Base-by-base conservation (phyloP, 352 stramenopile species). In the Globisporangium iwayamae region DNA sequence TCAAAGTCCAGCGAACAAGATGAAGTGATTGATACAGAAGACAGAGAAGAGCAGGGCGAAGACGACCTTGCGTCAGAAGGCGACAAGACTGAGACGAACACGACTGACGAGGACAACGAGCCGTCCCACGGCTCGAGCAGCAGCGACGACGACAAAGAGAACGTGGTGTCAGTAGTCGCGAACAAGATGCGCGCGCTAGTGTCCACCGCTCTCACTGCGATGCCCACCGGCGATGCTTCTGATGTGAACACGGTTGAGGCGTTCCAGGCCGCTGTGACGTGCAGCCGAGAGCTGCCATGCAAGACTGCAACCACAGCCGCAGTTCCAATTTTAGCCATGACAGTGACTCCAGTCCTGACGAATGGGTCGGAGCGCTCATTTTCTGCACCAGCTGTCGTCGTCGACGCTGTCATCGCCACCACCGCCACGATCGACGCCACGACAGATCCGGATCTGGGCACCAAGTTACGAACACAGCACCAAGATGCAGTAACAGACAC, bases 81-180 rank as follows among this genome's bases (percentile, higher is more conserved):
- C 38, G 62, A 59, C 22, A 56, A 51, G 20, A 67, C 62, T 22
- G 62, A 67, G 34, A 58, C 62, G n/a, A 63, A 62, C 54, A 63
- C 62, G 43, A 67, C 62, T 11, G 62, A 73, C 38, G 71, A 56
- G 20, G 45, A 30, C 38, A 45, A 46, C 34, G 47, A 69, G 50
- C 32, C 16, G n/a, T 57, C 52, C 30, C 65, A 43, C 58, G 68
- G 66, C 41, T 51, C 41, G 14, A 67, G 57, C 41, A 69, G 30
- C 60, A 51, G 34, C 41, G 70, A 78, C 54, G 74, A 71, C 14
- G 72, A 83, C 59, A 81, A 81, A 43, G 76, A 83, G 67, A 85
- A 76, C 32, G 69, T 34, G 25, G 41, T n/a, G 47, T 55, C 54
- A 22, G 13, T 22, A 8, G 20, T 36, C 7, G 39, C 36, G 43